Evolutionary conservation across 768 basidiomycete genomes (phyloP), one percentile per base, ranked within the genome.

Genomic region (Leucocoprinus leucothites): DNA sequence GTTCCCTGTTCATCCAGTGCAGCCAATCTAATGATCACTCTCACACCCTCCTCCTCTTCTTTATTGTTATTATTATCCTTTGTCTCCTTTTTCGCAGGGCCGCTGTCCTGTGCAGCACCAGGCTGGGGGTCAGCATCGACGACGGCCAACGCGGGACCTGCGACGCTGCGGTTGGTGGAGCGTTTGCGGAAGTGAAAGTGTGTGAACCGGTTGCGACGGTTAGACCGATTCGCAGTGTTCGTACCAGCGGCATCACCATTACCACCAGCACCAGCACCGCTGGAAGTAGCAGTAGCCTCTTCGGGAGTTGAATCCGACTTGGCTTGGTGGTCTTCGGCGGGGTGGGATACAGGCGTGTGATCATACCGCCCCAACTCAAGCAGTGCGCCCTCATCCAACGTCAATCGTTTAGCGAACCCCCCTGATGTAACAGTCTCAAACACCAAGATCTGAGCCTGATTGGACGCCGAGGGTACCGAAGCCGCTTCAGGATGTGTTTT

Each of bases 341-440:
- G 14, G 19, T 14, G 9, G 8, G 50, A 34, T 41, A 25, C 14
- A n/a, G n/a, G n/a, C n/a, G 63, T 62, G 44, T 79, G 71, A 54
- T 89, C 87, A 57, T 87, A 89, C n/a, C 82, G 77, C 2, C 82
- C 87, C 1, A 98, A 74, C 64, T 95, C 94, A 16, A 98, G 71
- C 26, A 86, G 78, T 8, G 89, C 87, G 9, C 86, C 89, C 50
- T 92, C 84, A 43, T 90, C 89, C 1, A 95, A 69, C 34, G 78
- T 86, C 43, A 96, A 82, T 4, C 76, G 58, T 61, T 82, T 84
- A 2, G 82, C 87, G 63, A 96, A 98, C 0, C 94, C 94, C 22
- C 94, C 94, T 1, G 89, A 84, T 9, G 87, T 82, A 42, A 86
- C 76, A 14, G 76, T 72, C 57, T 85, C 81, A 61, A 84, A 89